Conservation (phyloP, 768 basidiomycete genomes). For the Epithele typhae region DNA sequence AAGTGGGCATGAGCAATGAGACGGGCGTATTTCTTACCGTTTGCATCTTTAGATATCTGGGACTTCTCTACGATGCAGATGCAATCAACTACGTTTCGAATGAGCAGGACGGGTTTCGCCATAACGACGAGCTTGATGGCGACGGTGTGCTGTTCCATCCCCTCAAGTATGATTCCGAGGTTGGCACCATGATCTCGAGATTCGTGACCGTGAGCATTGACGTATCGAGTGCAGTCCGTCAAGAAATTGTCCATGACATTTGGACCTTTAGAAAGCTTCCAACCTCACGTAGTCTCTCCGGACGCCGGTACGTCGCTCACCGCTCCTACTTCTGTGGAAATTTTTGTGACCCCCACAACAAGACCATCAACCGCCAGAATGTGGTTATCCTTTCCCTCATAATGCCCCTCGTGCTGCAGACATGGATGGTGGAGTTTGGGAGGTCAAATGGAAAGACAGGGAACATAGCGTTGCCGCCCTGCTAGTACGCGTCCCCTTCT, state of each 20-base stretch:
- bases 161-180: conserved; percentile 57
- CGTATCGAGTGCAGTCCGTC: conserved; percentile 38
- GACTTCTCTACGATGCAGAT: conserved; percentile 45
- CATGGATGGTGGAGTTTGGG: conserved; percentile 67
- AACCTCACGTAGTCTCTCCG: too few relatives aligned
- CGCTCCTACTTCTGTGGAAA: too few relatives aligned
- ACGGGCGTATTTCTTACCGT: too few relatives aligned
- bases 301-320: neutral
- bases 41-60: conserved; percentile 6
- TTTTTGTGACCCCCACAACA: too few relatives aligned
- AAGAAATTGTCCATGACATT: conserved; percentile 52
- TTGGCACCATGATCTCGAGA: conserved; percentile 20
- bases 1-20: too few relatives aligned
- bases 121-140: conserved; percentile 17
- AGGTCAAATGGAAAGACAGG: conserved; percentile 75
- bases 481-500: conserved; percentile 40
- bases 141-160: conserved; percentile 48
- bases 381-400: conserved; percentile 38
- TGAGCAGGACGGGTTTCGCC: neutral
- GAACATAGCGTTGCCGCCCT: conserved; percentile 72
- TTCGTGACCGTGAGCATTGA: neutral
- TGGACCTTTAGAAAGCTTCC: conserved; percentile 60
- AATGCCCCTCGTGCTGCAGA: conserved; percentile 44
- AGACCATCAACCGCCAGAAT: too few relatives aligned
- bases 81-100: conserved; percentile 29